Evolutionary conservation across 2,329 filamentous ascomycete genomes (phyloP), one percentile per base, ranked within the genome.

Genomic region (Talaromyces verruculosus): DNA sequence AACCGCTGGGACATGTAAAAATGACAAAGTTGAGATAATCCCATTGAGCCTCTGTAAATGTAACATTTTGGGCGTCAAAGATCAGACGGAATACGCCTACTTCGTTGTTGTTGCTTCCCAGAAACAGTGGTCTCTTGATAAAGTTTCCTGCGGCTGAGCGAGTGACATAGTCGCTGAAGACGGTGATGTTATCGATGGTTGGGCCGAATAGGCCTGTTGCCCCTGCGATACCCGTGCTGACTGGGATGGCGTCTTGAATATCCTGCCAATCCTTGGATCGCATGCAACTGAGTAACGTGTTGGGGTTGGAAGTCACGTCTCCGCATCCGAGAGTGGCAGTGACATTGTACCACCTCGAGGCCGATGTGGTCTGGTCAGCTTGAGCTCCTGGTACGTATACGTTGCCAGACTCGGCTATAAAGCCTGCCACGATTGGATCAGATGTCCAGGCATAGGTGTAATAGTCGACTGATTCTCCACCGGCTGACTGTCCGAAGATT

Each of bases 401-500:
- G 17, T 35, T 53, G 22, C 63, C 63, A 51, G 63, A 65, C 33
- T 65, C 33, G 7, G 63, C 33, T 22, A 65, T 65, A 17, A 65
- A 65, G n/a, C 63, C 55, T 3, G 55, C 63, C 1, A 60, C 55
- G 6, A 65, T 65, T 3, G 63, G 63, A n/a, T 65, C 63, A 39
- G 39, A 19, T n/a, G 55, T 53, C 63, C 63, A 65, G 15, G 63
- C 63, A 17, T 51, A 65, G 19, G 41, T 51, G n/a, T 65, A 65
- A 22, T n/a, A 65, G 55, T 65, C 28, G 30, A 41, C 92, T 67
- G 93, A 91, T 17, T 87, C 80, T 13, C 64, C 64, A 0, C 89
- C 89, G 0, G 89, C 89, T 1, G 85, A 88, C 73, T 93, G 88
- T 30, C 91, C 91, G 88, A 89, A 92, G 67, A 94, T 89, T 0